Conservation (phyloP, 495 filamentous ascomycete species). For the Paragyromitra xinjiangensis region DNA sequence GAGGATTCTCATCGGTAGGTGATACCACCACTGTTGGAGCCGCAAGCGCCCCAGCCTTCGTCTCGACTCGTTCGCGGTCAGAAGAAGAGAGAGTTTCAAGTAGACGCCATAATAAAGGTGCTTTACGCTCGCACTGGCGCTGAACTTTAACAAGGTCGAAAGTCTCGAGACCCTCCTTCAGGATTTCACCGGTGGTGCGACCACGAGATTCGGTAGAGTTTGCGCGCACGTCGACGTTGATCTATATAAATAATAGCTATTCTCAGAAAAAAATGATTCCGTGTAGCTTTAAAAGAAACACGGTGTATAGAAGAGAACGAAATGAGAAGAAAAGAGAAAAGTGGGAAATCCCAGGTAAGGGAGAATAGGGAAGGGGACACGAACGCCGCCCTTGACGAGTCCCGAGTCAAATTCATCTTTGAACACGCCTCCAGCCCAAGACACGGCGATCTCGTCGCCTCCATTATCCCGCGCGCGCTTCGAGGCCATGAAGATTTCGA, state of each 20-base stretch:
- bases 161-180: slow-evolving; percentile 48
- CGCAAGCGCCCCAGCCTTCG: slow-evolving; percentile 9
- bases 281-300: neutral
- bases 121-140: slow-evolving; percentile 51
- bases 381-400: slow-evolving; percentile 53
- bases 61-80: slow-evolving; percentile 48
- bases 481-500: slow-evolving; percentile 52
- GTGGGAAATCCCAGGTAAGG: neutral
- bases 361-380: slow-evolving; percentile 30
- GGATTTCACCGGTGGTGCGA: slow-evolving; percentile 49
- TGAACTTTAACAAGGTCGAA: slow-evolving; percentile 50
- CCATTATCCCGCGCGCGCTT: slow-evolving; percentile 51
- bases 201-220: slow-evolving; percentile 52
- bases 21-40: neutral
- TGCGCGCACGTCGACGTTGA: slow-evolving; percentile 52
- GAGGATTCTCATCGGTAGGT: slow-evolving; percentile 30
- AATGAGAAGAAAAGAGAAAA: neutral
- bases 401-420: slow-evolving; percentile 53
- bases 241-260: slow-evolving; percentile 41
- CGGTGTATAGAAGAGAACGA: neutral
- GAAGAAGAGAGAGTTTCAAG: slow-evolving; percentile 49
- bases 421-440: slow-evolving; percentile 52
- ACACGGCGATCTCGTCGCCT: slow-evolving; percentile 48
- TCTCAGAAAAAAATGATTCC: slow-evolving; percentile 39
- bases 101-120: slow-evolving; percentile 50